Percentiles rank a stretch among this genome's conserved stretches.
Evolutionary conservation across 2,329 filamentous ascomycete species (phyloP).

Genomic region (Aspergillus ochraceoroseus): DNA sequence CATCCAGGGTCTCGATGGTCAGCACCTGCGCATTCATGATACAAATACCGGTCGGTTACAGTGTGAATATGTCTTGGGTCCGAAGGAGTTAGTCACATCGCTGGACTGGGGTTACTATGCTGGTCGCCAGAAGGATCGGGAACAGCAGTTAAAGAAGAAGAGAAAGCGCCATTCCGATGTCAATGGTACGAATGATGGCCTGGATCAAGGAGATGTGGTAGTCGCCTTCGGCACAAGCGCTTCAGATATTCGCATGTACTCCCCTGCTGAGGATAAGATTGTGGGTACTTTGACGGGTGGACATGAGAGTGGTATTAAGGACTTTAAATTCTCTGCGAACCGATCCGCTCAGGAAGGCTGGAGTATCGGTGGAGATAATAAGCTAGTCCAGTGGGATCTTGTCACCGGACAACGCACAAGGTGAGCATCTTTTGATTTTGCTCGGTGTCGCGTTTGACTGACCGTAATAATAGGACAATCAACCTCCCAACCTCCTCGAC

Average conservation of each 20-base stretch:
- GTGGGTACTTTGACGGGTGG: constrained; percentile 43
- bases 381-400: constrained; percentile 51
- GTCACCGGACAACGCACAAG: constrained; percentile 41
- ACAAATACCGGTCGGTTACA: constrained; percentile 48
- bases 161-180: constrained; percentile 45
- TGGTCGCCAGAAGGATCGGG: constrained; percentile 33
- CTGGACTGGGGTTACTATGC: constrained; percentile 49
- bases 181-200: constrained; percentile 35
- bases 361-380: constrained; percentile 52
- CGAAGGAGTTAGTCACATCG: constrained; percentile 47
- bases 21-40: constrained; percentile 51
- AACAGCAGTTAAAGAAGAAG: constrained; percentile 47
- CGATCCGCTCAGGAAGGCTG: constrained; percentile 43
- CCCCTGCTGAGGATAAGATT: constrained; percentile 46
- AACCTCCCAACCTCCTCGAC: constrained; percentile 40
- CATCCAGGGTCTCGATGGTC: constrained; percentile 50
- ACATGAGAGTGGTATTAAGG: constrained; percentile 47
- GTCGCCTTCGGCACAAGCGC: constrained; percentile 48
- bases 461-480: constrained; percentile 35
- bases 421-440: constrained; percentile 30
- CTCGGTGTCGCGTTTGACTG: constrained; percentile 15
- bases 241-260: constrained; percentile 49
- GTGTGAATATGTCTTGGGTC: constrained; percentile 47
- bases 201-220: constrained; percentile 42
- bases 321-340: constrained; percentile 49